Percentiles rank a stretch among this genome's conserved stretches.
These are phyloP conservation scores for Diospyros kaki DNA, from an alignment of 148 eudicot genomes.

Conservation along the genomic window DNA sequence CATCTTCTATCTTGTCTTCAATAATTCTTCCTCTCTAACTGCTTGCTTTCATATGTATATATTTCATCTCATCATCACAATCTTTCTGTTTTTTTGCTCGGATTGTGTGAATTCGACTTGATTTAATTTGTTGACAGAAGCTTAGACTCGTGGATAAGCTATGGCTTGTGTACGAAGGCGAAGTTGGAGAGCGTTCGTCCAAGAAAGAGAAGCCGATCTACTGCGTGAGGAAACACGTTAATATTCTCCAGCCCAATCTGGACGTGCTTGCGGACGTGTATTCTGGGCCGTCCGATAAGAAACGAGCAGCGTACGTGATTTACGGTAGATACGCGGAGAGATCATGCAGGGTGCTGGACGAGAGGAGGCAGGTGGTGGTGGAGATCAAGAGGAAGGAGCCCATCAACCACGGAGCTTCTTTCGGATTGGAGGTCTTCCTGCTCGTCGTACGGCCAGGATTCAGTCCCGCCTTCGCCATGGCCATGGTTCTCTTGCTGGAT, in stretches of 20 bases:
- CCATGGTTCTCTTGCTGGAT: slow-evolving; percentile 61
- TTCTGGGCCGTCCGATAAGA: slow-evolving; percentile 23
- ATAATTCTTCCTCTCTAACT: not conserved
- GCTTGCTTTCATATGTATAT: not conserved
- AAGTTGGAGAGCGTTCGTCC: slow-evolving; percentile 19
- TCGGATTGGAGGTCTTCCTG: slow-evolving; percentile 70
- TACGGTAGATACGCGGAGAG: slow-evolving; percentile 64
- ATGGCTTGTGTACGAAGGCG: slow-evolving; percentile 70
- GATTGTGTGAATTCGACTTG: not conserved
- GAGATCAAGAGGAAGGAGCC: slow-evolving; percentile 79
- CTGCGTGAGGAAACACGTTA: slow-evolving; percentile 37
- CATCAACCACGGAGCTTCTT: slow-evolving; percentile 40
- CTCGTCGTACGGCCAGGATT: slow-evolving; percentile 59
- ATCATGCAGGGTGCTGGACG: slow-evolving; percentile 56
- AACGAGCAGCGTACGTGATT: slow-evolving; percentile 34
- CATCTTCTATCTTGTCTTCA: too few species aligned
- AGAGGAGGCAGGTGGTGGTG: slow-evolving; percentile 47
- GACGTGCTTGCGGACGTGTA: slow-evolving; percentile 50
- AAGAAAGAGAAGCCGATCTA: slow-evolving; percentile 22
- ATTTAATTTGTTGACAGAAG: slow-evolving; percentile 25
- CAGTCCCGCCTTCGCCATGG: slow-evolving; percentile 55
- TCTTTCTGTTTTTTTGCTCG: too few species aligned
- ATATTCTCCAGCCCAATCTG: slow-evolving; percentile 26
- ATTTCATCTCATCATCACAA: too few species aligned
- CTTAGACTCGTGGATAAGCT: slow-evolving; percentile 35